Evolutionary conservation across 805 yeast species (phyloP).

Genomic region (Pichia cephalocereana): DNA sequence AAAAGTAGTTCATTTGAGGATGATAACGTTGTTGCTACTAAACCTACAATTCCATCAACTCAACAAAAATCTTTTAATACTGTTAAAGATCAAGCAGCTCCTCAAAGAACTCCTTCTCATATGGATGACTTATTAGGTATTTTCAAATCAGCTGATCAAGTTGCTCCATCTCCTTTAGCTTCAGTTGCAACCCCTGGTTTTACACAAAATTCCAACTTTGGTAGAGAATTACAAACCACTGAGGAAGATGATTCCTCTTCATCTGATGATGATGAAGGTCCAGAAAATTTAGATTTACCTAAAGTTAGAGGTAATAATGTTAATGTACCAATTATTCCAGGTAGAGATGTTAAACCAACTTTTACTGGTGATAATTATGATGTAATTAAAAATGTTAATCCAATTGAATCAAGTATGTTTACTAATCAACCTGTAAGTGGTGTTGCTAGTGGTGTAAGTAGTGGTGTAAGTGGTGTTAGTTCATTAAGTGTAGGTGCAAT

Average conservation of each 20-base stretch:
- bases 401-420: conserved; percentile 5
- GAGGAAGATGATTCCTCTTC: conserved; percentile 19
- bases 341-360: conserved; percentile 27
- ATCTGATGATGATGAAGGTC: conserved; percentile 30
- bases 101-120: conserved; percentile 27
- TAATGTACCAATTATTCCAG: conserved; percentile 26
- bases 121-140: conserved; percentile 60
- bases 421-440: conserved; percentile 10
- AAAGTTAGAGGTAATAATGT: conserved; percentile 10
- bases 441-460: neutral
- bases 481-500: neutral
- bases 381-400: conserved; percentile 29
- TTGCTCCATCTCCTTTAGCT: conserved; percentile 25
- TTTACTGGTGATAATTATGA: conserved; percentile 33
- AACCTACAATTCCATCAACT: conserved; percentile 4
- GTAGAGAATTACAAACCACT: conserved; percentile 49
- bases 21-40: too few species aligned
- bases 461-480: neutral
- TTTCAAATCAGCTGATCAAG: conserved; percentile 34
- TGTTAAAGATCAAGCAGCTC: conserved; percentile 12
- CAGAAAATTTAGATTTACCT: conserved; percentile 23
- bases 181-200: conserved; percentile 15
- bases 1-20: conserved; percentile 24
- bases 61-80: conserved; percentile 11
- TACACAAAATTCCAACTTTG: conserved; percentile 72